Conservation (phyloP, 768 basidiomycete genomes). For the Rhizopogon vinicolor region DNA sequence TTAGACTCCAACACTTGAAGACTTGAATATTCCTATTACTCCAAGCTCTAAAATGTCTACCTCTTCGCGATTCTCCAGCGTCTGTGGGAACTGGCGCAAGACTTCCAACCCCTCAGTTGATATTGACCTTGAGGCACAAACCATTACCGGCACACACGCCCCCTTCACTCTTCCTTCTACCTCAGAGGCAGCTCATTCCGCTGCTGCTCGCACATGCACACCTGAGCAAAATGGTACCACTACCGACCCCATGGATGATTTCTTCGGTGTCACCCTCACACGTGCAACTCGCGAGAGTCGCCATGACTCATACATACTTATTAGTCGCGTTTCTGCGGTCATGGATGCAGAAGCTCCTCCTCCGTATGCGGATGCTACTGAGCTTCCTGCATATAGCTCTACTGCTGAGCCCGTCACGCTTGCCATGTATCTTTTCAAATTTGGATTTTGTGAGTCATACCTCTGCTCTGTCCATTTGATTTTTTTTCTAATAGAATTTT, state of each 20-base stretch:
- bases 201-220: slow-evolving; percentile 5
- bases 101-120: slow-evolving; percentile 5
- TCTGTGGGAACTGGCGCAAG: slow-evolving; percentile 12
- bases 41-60: slow-evolving; percentile 4
- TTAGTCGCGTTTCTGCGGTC: background rate
- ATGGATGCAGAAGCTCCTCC: slow-evolving; percentile 18
- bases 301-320: slow-evolving; percentile 20
- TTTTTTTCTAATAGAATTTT: background rate
- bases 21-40: background rate
- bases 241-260: slow-evolving; percentile 17
- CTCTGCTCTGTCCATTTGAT: background rate
- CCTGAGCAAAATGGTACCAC: background rate
- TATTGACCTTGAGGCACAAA: slow-evolving; percentile 16
- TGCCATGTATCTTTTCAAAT: slow-evolving; percentile 44
- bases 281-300: slow-evolving; percentile 25
- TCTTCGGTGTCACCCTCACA: slow-evolving; percentile 23
- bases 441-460: slow-evolving; percentile 40
- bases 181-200: slow-evolving; percentile 4
- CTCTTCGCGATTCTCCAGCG: slow-evolving; percentile 4
- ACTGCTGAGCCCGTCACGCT: slow-evolving; percentile 38
- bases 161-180: slow-evolving; percentile 4
- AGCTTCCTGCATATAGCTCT: slow-evolving; percentile 30
- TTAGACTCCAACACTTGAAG: background rate
- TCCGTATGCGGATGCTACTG: slow-evolving; percentile 23
- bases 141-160: slow-evolving; percentile 3